Base-by-base conservation (phyloP, 83 land plant genomes). In the Larix sibirica region DNA sequence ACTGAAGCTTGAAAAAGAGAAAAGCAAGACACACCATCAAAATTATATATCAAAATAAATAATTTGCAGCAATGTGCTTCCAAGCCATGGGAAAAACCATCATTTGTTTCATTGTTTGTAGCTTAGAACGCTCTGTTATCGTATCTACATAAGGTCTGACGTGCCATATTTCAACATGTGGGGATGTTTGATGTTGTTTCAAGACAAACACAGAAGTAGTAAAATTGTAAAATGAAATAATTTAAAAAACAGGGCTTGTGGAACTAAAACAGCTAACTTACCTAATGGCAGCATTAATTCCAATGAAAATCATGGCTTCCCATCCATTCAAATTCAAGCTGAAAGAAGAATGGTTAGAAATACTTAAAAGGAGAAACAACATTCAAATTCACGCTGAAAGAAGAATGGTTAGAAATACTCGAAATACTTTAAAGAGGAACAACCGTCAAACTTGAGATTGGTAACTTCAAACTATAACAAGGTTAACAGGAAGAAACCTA, bases 221-320 rank as follows among this genome's bases (percentile, higher is more conserved):
- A 50, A 28, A 28, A 50, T 50, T 50, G 56, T 10, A 50, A 50
- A 50, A 50, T 50, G 56, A 50, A 9, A 50, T 10, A 9, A 50
- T 50, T 50, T 50, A 21, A 40, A 71, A 28, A 36, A 38, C 50
- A 71, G n/a, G 40, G 47, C 0, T 6, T 16, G 23, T 6, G 18
- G n/a, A 71, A 1, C 56, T 71, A 18, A 17, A 8, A 71, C 12
- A 38, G 40, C 38, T 28, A 17, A 1, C 36, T 10, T 40, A 77
- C 80, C 80, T 56, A 6, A 77, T 77, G 33, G 33, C 80, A 24
- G 33, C 80, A 77, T 77, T 77, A 26, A 77, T 44, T 21, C 80
- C 80, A 5, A 77, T 77, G 38, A 58, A 50, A 58, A 77, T 77
- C 80, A 77, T 77, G 6, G 62, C 62, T 54, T 77, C 80, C 36